Conservation (phyloP, 352 stramenopile genomes). For the Ophiocytium majus region DNA sequence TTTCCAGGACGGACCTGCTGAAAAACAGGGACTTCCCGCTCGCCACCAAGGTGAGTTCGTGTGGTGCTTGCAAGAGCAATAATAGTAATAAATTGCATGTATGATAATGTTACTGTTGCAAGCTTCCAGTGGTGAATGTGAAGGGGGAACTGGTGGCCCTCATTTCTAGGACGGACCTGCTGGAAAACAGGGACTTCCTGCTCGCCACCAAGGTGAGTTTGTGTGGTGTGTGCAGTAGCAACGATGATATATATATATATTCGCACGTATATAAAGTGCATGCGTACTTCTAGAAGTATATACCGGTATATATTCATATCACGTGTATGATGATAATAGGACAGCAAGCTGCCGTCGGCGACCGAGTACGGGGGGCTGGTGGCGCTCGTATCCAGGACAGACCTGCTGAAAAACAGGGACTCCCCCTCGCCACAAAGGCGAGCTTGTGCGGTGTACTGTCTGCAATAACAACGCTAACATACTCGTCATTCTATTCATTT, state of each 20-base stretch:
- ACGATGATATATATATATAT: too few species aligned
- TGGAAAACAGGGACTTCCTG: constrained; percentile 59
- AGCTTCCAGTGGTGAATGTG: constrained; percentile 99
- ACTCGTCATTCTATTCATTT: too few species aligned
- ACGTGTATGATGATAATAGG: too few species aligned
- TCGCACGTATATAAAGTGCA: too few species aligned
- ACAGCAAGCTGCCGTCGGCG: constrained; percentile 99
- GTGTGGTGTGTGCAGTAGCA: too few species aligned
- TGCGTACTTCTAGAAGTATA: constrained; percentile 14
- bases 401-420: constrained; percentile 59
- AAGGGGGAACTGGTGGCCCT: constrained; percentile 92
- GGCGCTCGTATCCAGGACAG: constrained; percentile 94
- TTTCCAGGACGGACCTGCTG: constrained; percentile 82
- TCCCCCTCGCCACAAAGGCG: constrained; percentile 57
- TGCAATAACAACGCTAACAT: too few species aligned
- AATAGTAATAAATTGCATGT: too few species aligned
- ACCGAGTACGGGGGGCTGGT: constrained; percentile 94
- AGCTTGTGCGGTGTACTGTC: too few species aligned
- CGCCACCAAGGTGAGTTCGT: constrained; percentile 53
- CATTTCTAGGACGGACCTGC: constrained; percentile 86
- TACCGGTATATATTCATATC: background rate
- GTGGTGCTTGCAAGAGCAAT: too few species aligned
- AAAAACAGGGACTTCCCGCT: constrained; percentile 59
- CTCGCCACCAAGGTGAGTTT: constrained; percentile 56
- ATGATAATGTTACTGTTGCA: too few species aligned